Conservation (phyloP, 2,329 filamentous ascomycete species). For the Fulvia fulva region DNA sequence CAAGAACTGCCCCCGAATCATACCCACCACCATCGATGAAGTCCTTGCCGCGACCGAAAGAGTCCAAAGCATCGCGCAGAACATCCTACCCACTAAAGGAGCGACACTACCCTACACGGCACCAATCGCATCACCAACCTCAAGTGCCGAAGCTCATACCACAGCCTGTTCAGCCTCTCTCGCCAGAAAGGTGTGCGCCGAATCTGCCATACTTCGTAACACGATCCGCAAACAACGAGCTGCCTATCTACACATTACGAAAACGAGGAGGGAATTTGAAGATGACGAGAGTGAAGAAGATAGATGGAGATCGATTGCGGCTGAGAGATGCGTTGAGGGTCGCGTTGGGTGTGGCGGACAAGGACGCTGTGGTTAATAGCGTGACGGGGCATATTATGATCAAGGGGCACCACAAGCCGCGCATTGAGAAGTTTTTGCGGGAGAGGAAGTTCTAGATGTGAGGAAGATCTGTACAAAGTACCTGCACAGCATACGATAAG, state of each 20-base stretch:
- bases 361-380: slow-evolving; percentile 54
- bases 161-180: slow-evolving; percentile 23
- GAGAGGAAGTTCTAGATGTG: slow-evolving; percentile 33
- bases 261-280: slow-evolving; percentile 74
- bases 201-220: slow-evolving; percentile 65
- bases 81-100: slow-evolving; percentile 32
- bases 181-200: slow-evolving; percentile 35
- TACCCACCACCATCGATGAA: slow-evolving; percentile 32
- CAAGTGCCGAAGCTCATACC: slow-evolving; percentile 22
- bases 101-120: slow-evolving; percentile 33
- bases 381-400: slow-evolving; percentile 71
- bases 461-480: background rate
- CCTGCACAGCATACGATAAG: background rate
- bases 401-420: slow-evolving; percentile 43
- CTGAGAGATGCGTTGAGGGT: slow-evolving; percentile 61
- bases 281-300: slow-evolving; percentile 71
- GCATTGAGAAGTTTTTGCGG: slow-evolving; percentile 35
- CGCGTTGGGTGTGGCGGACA: slow-evolving; percentile 46
- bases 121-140: slow-evolving; percentile 24
- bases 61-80: slow-evolving; percentile 34
- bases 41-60: slow-evolving; percentile 35
- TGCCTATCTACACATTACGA: slow-evolving; percentile 71
- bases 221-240: slow-evolving; percentile 65
- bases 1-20: slow-evolving; percentile 30
- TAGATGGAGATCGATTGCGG: slow-evolving; percentile 66